phyloP scores from a whole-genome alignment of 2,329 filamentous ascomycete genomes.

The Ophiostoma australiae region DNA sequence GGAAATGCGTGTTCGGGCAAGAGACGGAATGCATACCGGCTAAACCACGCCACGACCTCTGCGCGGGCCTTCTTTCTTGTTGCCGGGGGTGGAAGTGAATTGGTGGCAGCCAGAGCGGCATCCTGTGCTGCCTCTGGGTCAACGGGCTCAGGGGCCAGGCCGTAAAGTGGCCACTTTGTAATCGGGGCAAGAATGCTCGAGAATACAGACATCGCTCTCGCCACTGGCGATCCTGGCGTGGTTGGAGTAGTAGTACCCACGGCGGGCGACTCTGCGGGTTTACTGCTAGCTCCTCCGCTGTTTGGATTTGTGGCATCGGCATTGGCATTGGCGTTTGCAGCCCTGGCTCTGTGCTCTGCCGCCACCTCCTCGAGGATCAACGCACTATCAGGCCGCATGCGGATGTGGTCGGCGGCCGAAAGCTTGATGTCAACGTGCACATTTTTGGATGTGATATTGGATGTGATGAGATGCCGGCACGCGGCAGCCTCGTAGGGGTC shows the following conservation, averaged over 20 bases:
- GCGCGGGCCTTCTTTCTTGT: constrained; percentile 13
- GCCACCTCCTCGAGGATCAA: not conserved
- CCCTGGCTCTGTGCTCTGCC: not conserved
- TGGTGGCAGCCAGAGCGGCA: not conserved
- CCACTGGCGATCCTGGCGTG: not conserved
- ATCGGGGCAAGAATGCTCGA: not conserved
- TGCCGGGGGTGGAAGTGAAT: not conserved
- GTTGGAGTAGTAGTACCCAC: not conserved
- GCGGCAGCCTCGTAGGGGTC: constrained; percentile 24
- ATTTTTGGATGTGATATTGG: constrained; percentile 13
- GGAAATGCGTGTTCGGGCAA: constrained; percentile 21
- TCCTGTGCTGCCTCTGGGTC: constrained; percentile 5
- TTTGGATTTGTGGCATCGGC: not conserved
- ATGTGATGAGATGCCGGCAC: constrained; percentile 23
- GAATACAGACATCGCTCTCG: not conserved
- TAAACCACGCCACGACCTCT: constrained; percentile 28
- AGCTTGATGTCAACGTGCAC: constrained; percentile 21
- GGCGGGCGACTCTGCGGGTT: not conserved
- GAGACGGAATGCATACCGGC: constrained; percentile 29
- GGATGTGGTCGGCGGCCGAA: constrained; percentile 26
- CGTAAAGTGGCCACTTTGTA: not conserved
- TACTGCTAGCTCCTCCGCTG: not conserved
- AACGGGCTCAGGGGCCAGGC: not conserved
- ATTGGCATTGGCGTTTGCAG: not conserved
- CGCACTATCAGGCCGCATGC: constrained; percentile 27